These are phyloP conservation scores for Blumeria graminis DNA, from an alignment of 2,329 filamentous ascomycete species.

Conservation along the genomic window DNA sequence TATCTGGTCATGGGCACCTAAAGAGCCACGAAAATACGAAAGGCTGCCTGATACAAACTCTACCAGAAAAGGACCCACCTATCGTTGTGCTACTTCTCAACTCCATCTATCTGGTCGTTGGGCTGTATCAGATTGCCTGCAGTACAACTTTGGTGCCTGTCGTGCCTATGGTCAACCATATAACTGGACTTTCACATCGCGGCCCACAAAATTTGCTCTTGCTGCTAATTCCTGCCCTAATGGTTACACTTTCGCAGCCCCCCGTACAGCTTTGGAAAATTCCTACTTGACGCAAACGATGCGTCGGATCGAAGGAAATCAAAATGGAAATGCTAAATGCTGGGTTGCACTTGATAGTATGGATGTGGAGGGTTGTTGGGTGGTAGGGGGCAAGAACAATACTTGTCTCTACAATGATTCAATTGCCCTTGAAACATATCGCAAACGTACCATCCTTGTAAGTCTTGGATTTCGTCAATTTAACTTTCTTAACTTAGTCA, in stretches of 20 bases:
- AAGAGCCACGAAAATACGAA: conserved; percentile 27
- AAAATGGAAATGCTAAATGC: conserved; percentile 13
- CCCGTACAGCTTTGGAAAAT: conserved; percentile 39
- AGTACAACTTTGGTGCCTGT: conserved; percentile 28
- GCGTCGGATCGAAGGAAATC: conserved; percentile 9
- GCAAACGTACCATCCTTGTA: conserved; percentile 21
- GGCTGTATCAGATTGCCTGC: conserved; percentile 29
- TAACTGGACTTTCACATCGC: conserved; percentile 27
- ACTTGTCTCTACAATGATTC: conserved; percentile 31
- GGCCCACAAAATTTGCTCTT: conserved; percentile 19
- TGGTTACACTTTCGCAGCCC: conserved; percentile 27
- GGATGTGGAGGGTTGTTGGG: conserved; percentile 33
- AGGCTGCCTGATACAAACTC: conserved; percentile 4
- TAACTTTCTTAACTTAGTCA: not conserved
- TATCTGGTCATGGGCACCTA: conserved; percentile 32
- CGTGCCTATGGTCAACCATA: conserved; percentile 28
- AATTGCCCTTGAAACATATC: conserved; percentile 16
- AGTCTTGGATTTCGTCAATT: not conserved
- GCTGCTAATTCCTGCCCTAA: conserved; percentile 23
- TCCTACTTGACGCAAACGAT: conserved; percentile 22
- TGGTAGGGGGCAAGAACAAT: conserved; percentile 26
- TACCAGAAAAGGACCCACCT: conserved; percentile 12
- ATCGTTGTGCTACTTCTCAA: conserved; percentile 27
- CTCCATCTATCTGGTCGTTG: conserved; percentile 30
- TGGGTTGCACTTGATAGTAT: conserved; percentile 39